Percentiles rank a stretch among this genome's conserved stretches.
Conservation (phyloP, 1,284 basidiomycete genomes). For the Singerocomus inundabilis region DNA sequence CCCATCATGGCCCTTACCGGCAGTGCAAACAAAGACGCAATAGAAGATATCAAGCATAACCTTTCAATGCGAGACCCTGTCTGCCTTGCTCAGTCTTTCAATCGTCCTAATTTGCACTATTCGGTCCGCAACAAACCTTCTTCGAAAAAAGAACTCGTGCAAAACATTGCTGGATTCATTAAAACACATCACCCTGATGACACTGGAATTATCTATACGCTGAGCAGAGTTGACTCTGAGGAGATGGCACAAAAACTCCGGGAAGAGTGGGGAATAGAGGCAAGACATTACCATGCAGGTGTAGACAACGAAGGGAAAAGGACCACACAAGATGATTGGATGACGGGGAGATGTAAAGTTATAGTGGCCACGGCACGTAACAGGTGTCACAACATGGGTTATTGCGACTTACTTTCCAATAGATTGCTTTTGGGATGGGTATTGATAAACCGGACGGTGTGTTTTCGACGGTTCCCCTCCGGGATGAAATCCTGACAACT, state of each 20-base stretch:
- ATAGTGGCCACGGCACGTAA: conserved; percentile 84
- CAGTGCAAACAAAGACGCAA: conserved; percentile 80
- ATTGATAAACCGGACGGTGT: conserved; percentile 86
- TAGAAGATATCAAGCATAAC: conserved; percentile 74
- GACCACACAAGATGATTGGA: conserved; percentile 73
- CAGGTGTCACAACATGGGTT: conserved; percentile 1
- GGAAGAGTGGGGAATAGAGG: conserved; percentile 56
- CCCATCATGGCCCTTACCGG: conserved; percentile 98
- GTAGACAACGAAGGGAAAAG: conserved; percentile 68
- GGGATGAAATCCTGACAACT: neutral
- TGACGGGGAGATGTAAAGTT: conserved; percentile 68
- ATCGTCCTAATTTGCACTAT: conserved; percentile 88
- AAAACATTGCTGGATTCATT: conserved; percentile 77
- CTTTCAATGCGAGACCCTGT: conserved; percentile 65
- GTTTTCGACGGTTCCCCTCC: conserved; percentile 8
- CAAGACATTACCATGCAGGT: conserved; percentile 86
- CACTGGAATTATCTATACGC: conserved; percentile 89
- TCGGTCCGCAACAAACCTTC: conserved; percentile 58
- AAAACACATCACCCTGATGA: conserved; percentile 53
- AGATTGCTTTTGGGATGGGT: conserved; percentile 97
- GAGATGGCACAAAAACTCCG: conserved; percentile 69
- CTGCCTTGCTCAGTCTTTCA: conserved; percentile 83
- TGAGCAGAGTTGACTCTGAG: conserved; percentile 75
- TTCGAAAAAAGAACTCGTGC: conserved; percentile 51
- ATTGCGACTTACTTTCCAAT: conserved; percentile 11